Evolutionary conservation across 2,329 filamentous ascomycete genomes (phyloP), one percentile per base, ranked within the genome.

Genomic region (Fusarium pseudograminearum): DNA sequence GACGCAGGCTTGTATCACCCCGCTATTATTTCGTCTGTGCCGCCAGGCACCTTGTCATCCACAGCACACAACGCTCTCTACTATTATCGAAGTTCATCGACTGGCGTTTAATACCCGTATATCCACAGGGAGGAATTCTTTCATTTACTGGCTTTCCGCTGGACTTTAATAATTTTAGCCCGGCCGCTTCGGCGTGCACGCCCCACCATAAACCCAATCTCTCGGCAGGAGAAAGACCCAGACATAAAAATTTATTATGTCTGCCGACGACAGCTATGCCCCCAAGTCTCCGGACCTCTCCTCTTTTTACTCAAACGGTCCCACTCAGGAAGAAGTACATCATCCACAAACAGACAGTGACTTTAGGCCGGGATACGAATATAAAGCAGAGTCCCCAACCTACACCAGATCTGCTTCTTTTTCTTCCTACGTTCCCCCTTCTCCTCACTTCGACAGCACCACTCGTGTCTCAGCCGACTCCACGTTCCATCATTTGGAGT

Each of bases 241-340:
- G 59, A 67, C 57, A 65, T 67, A 71, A 73, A 74, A 74, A 76
- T 58, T 71, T 71, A 71, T 71, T 66, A 82, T 80, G 80, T 86
- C 87, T 81, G 82, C 81, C 72, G 81, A 82, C 76, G 83, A 85
- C 74, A 80, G 79, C 65, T 88, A 88, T 80, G 85, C 84, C 71
- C 86, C 86, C 71, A 86, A 84, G 77, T 88, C 86, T 73, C 86
- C 86, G 75, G 86, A 88, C 80, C 83, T 88, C 70, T 87, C 86
- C 63, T 86, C 84, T 62, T 84, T 88, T 77, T 85, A 83, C 73
- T 80, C 84, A 65, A 76, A 79, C 66, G 70, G 76, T 74, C 76
- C 79, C 76, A 78, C 77, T 69, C 74, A 77, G 65, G 78, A 79
- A 67, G 76, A 78, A 60, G 74, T 74, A 50, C 76, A 73, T 69